These are phyloP conservation scores for Pleomassaria siparia DNA, from an alignment of 2,329 filamentous ascomycete genomes.

Conservation along the genomic window DNA sequence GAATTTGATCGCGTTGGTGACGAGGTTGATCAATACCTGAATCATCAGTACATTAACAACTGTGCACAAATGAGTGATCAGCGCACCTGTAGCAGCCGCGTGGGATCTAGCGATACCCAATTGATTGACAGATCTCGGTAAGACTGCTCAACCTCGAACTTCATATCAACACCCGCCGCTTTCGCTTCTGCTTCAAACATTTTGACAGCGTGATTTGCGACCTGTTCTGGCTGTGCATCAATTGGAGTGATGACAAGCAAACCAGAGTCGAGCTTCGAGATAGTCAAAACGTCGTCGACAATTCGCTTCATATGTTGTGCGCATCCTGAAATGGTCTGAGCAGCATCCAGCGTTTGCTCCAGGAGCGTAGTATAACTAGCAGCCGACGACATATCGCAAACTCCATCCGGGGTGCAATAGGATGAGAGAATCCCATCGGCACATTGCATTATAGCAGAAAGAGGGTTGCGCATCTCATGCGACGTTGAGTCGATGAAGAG, in stretches of 20 bases:
- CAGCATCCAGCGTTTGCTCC: slow-evolving; percentile 34
- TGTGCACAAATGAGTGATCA: not conserved
- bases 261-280: slow-evolving; percentile 49
- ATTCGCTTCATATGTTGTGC: slow-evolving; percentile 50
- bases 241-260: slow-evolving; percentile 46
- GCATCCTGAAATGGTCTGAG: slow-evolving; percentile 48
- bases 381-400: slow-evolving; percentile 4
- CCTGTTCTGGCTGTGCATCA: slow-evolving; percentile 36
- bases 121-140: slow-evolving; percentile 40
- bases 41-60: slow-evolving; percentile 12
- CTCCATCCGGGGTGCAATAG: slow-evolving; percentile 20
- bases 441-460: slow-evolving; percentile 47
- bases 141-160: slow-evolving; percentile 37
- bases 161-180: slow-evolving; percentile 29
- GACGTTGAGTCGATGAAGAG: slow-evolving; percentile 40
- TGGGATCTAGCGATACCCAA: slow-evolving; percentile 46
- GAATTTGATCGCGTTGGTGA: slow-evolving; percentile 39
- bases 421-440: slow-evolving; percentile 43
- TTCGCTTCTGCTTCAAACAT: slow-evolving; percentile 44
- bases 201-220: slow-evolving; percentile 35
- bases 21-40: slow-evolving; percentile 31
- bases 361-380: slow-evolving; percentile 19
- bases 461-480: slow-evolving; percentile 49
- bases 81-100: slow-evolving; percentile 18
- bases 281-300: slow-evolving; percentile 50